Percentiles rank a stretch among this genome's conserved stretches.
These are phyloP conservation scores for Leccinum griseonigrum DNA, from an alignment of 1,284 basidiomycete genomes.

Conservation along the genomic window DNA sequence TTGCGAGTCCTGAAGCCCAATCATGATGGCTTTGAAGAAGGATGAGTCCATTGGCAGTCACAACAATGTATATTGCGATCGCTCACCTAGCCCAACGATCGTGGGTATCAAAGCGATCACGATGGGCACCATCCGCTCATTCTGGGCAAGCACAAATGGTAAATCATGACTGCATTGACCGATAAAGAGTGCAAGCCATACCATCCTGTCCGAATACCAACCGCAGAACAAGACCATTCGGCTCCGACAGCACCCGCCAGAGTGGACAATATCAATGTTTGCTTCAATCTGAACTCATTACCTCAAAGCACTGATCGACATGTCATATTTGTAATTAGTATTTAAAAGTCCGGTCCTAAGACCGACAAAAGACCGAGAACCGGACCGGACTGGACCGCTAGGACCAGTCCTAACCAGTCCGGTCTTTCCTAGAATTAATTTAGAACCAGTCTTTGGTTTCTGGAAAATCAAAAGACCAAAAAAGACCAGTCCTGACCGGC, in stretches of 20 bases:
- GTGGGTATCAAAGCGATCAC: slow-evolving; percentile 60
- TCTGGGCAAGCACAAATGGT: slow-evolving; percentile 31
- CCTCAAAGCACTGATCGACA: background rate
- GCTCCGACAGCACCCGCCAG: slow-evolving; percentile 54
- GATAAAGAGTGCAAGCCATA: slow-evolving; percentile 13
- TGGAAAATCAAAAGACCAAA: too few species aligned
- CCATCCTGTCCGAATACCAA: slow-evolving; percentile 65
- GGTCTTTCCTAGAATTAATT: too few species aligned
- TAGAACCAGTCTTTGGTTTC: too few species aligned
- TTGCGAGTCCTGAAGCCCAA: slow-evolving; percentile 50
- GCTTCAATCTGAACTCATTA: slow-evolving; percentile 44
- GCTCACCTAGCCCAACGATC: slow-evolving; percentile 52
- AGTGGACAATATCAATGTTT: slow-evolving; percentile 60
- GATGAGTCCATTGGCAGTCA: background rate
- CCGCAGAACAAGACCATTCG: slow-evolving; percentile 51
- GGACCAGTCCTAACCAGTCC: too few species aligned
- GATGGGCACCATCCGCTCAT: slow-evolving; percentile 63
- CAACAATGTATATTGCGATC: background rate
- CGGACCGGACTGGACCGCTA: too few species aligned
- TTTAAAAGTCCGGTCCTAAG: too few species aligned
- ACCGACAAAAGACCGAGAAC: too few species aligned
- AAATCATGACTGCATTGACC: background rate
- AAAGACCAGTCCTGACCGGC: too few species aligned
- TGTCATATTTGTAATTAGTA: background rate
- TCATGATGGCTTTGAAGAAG: slow-evolving; percentile 45